phyloP scores from a whole-genome alignment of 2,329 filamentous ascomycete genomes.

The Elsinoe arachidis region DNA sequence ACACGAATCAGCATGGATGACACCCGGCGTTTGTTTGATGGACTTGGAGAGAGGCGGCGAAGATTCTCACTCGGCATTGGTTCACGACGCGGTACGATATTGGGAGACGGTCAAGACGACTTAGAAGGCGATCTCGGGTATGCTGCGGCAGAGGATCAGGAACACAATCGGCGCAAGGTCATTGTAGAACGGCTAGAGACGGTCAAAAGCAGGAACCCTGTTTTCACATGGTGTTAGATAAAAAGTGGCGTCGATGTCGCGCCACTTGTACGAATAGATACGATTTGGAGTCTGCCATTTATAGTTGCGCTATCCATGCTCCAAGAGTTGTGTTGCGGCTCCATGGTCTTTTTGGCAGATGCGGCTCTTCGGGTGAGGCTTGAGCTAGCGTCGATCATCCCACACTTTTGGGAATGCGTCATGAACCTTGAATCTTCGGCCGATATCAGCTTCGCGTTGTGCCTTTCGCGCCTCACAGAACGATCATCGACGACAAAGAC shows the following conservation, averaged over 20 bases:
- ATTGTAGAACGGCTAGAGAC: slow-evolving; percentile 95
- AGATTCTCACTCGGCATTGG: slow-evolving; percentile 14
- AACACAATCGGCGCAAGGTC: slow-evolving; percentile 82
- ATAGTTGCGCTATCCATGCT: too few species aligned
- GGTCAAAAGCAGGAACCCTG: slow-evolving; percentile 88
- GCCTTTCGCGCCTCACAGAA: too few species aligned
- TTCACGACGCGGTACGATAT: slow-evolving; percentile 28
- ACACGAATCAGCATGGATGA: slow-evolving; percentile 37
- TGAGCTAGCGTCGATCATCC: not conserved
- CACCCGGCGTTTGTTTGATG: slow-evolving; percentile 24
- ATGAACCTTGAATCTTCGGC: not conserved
- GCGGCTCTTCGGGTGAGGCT: slow-evolving; percentile 11
- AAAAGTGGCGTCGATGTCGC: not conserved
- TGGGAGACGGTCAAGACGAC: slow-evolving; percentile 45
- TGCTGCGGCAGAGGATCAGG: slow-evolving; percentile 86
- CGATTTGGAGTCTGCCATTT: not conserved
- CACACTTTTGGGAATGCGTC: not conserved
- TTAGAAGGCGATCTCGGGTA: slow-evolving; percentile 92
- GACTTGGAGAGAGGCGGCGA: slow-evolving; percentile 22
- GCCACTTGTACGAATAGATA: slow-evolving; percentile 12
- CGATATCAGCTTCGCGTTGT: too few species aligned
- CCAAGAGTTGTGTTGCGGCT: too few species aligned
- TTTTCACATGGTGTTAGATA: slow-evolving; percentile 87
- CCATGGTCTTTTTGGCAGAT: not conserved
- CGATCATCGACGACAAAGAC: too few species aligned